Evolutionary conservation across 169 alveolate genomes (phyloP).

Genomic region (Sarcocystis neurona): DNA sequence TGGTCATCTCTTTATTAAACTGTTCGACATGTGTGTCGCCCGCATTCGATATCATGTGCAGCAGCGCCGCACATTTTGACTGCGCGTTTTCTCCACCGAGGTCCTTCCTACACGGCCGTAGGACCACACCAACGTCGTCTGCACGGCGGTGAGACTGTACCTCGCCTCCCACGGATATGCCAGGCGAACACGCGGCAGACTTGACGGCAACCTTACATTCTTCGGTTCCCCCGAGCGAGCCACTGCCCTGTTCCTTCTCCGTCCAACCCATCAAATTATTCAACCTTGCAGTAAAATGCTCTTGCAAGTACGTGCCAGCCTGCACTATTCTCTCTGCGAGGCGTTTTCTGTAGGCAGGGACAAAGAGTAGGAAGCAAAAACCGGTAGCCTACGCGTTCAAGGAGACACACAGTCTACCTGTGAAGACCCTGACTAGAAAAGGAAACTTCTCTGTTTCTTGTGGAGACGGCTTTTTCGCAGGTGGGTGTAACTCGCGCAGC

Average conservation of each 20-base stretch:
- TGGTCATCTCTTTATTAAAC: too few species aligned
- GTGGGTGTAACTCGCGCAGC: too few species aligned
- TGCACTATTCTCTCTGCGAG: not conserved
- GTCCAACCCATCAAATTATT: constrained; percentile 24
- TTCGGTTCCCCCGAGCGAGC: not conserved
- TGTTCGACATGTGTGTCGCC: not conserved
- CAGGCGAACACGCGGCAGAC: not conserved
- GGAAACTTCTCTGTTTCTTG: too few species aligned
- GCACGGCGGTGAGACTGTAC: too few species aligned
- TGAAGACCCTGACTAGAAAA: too few species aligned
- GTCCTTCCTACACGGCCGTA: too few species aligned
- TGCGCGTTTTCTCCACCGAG: not conserved
- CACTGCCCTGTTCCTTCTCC: not conserved
- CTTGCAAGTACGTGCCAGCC: constrained; percentile 49
- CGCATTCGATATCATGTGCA: not conserved
- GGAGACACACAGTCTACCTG: too few species aligned
- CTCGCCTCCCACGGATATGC: not conserved
- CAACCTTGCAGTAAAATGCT: constrained; percentile 23
- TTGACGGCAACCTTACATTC: not conserved
- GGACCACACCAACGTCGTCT: too few species aligned
- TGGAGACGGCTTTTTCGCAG: too few species aligned
- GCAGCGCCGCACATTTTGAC: not conserved
- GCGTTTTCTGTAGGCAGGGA: constrained; percentile 6
- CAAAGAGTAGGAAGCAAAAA: not conserved
- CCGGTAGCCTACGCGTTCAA: too few species aligned